A percentile compares a stretch with the other conserved stretches of the same genome.
Evolutionary conservation across 192 early-diverging fungal genomes (phyloP).

Genomic region (Rhizophagus sp.): DNA sequence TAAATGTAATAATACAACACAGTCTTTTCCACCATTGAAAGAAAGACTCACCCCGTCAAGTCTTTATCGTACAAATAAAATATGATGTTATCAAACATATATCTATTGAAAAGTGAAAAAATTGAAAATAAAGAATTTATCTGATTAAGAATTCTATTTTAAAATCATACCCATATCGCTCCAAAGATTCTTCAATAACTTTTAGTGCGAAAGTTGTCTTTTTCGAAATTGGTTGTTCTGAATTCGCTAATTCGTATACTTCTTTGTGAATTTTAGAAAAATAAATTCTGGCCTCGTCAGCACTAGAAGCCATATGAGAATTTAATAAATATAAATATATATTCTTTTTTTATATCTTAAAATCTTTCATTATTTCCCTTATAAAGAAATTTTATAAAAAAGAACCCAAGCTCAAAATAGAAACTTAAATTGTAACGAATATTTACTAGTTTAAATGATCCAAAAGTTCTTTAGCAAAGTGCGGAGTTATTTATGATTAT

Average conservation of each 20-base stretch:
- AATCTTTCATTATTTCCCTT: too few species aligned
- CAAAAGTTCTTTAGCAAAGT: too few species aligned
- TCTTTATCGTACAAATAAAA: conserved; percentile 40
- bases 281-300: conserved; percentile 2
- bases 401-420: too few species aligned
- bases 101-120: conserved; percentile 11
- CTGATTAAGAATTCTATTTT: background rate
- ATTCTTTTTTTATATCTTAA: too few species aligned
- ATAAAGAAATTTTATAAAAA: too few species aligned
- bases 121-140: background rate
- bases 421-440: too few species aligned
- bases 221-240: conserved; percentile 37
- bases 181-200: conserved; percentile 57
- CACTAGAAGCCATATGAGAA: too few species aligned
- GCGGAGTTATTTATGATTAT: too few species aligned
- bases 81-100: background rate
- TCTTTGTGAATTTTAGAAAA: conserved; percentile 37
- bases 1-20: conserved; percentile 87
- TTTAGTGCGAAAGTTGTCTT: conserved; percentile 47
- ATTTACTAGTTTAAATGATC: too few species aligned
- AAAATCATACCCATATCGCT: conserved; percentile 55
- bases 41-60: conserved; percentile 67
- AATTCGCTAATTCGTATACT: conserved; percentile 39
- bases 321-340: too few species aligned
- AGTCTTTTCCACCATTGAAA: conserved; percentile 98